Evolutionary conservation across 176 grass and related monocot genomes (phyloP).

Genomic region (Aegilops tauschii): DNA sequence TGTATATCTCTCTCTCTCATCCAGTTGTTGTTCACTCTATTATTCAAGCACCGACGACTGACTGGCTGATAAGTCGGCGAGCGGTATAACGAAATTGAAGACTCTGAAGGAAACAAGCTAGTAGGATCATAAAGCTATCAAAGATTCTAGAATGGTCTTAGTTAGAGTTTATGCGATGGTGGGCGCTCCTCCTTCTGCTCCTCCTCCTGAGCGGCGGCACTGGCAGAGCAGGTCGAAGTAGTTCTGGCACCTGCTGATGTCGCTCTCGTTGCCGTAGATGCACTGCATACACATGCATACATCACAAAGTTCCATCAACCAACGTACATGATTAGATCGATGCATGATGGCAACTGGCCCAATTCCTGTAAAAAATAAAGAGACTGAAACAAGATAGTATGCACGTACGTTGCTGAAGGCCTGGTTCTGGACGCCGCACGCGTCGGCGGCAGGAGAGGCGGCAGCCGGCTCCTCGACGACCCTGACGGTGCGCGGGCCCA

Average conservation of each 20-base stretch:
- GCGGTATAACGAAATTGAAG: too few species aligned
- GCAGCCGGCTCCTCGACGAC: background rate
- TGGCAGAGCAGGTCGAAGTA: constrained; percentile 60
- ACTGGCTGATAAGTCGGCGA: too few species aligned
- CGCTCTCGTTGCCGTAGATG: constrained; percentile 15
- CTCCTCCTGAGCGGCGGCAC: constrained; percentile 27
- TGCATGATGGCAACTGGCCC: background rate
- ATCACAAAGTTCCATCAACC: too few species aligned
- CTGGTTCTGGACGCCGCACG: constrained; percentile 36
- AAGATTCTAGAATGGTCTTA: too few species aligned
- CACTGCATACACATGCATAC: background rate
- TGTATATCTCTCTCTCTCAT: too few species aligned
- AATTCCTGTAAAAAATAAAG: too few species aligned
- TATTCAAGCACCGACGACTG: too few species aligned
- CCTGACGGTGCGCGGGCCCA: constrained; percentile 47
- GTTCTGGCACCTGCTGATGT: constrained; percentile 63
- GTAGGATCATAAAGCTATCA: too few species aligned
- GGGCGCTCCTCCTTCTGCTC: too few species aligned
- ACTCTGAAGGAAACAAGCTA: too few species aligned
- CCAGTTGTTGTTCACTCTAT: too few species aligned
- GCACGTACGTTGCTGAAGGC: constrained; percentile 59
- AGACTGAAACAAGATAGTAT: background rate
- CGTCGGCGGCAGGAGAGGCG: background rate
- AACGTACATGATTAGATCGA: too few species aligned
- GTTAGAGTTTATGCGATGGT: background rate